phyloP scores from a whole-genome alignment of 345 rosid species.

The Eutrema heterophyllum region DNA sequence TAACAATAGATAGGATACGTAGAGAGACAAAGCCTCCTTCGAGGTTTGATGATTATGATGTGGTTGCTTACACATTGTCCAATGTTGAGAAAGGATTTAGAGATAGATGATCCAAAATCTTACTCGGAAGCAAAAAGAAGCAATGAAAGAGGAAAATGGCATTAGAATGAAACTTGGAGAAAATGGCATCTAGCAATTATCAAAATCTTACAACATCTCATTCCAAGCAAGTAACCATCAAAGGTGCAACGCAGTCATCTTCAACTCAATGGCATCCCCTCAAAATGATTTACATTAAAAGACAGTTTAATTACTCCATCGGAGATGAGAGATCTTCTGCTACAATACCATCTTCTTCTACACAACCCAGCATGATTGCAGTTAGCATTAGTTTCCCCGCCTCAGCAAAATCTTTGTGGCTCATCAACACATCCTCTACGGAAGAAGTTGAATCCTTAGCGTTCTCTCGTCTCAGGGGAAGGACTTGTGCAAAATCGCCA shows the following conservation, averaged over 20 bases:
- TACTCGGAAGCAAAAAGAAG: no score
- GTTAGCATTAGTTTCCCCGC: slow-evolving; percentile 88
- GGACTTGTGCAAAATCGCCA: slow-evolving; percentile 58
- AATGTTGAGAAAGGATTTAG: no score
- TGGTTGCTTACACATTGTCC: no score
- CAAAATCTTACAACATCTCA: no score
- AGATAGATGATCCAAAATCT: no score
- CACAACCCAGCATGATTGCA: slow-evolving; percentile 63
- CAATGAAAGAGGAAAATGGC: no score
- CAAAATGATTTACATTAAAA: background rate
- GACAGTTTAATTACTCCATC: slow-evolving; percentile 23
- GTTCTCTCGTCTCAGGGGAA: slow-evolving; percentile 61
- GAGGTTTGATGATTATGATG: no score
- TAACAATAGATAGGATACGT: no score
- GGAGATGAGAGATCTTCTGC: slow-evolving; percentile 25
- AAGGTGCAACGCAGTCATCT: background rate
- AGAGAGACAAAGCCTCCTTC: no score
- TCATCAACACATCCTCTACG: slow-evolving; percentile 78
- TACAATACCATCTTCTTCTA: slow-evolving; percentile 29
- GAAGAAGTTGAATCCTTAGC: slow-evolving; percentile 38
- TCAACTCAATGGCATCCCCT: slow-evolving; percentile 8
- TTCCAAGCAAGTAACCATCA: background rate
- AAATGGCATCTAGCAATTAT: no score
- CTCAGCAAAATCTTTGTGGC: slow-evolving; percentile 71
- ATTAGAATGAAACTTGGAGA: no score